Evolutionary conservation across 78 protist species (phyloP), one percentile per base, ranked within the genome.

Genomic region (Guillardia theta): DNA sequence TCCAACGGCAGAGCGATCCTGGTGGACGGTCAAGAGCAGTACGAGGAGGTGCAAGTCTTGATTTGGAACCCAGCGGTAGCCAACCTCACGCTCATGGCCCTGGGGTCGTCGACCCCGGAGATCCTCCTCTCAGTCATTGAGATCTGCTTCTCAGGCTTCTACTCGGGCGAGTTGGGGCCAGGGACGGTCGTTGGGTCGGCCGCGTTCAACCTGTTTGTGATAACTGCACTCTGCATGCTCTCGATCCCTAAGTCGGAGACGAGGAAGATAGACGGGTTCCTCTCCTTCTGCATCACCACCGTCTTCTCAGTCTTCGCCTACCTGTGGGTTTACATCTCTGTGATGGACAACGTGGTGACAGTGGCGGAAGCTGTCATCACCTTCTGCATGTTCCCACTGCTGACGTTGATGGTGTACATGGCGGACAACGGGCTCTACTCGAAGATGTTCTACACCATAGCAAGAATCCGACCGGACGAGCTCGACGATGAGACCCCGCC

Each of bases 1-100:
- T 58, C 70, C 1, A 30, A 30, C 2, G 70, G 27, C 39, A 24
- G 39, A 58, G 70, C 6, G 2, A 19, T 18, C 4, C 39, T 22
- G 15, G 87, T 44, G 43, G 3, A 76, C 3, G 54, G 58, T n/a
- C 64, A 77, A 15, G 0, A 4, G 1, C 45, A 70, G 10, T 22
- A 18, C n/a, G 94, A 37, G 41, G n/a, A 93, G 22, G 45, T 50
- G 70, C 39, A 58, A 24, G 27, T 30, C 27, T 30, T 58, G 58
- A 92, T 94, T 43, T 94, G 95, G 95, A 94, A 94, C 70, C 58
- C n/a, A 8, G 80, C 95, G 0, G 95, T 94, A 3, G 95, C 95
- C 5, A 83, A 80, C 36, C 88, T 94, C 37, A 83, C 93, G 24
- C 93, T 94, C 18, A 48, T 94, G 78, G 95, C 95, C 24, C 93